These are phyloP conservation scores for Ascoidea asiatica DNA, from an alignment of 805 yeast genomes.

Conservation along the genomic window DNA sequence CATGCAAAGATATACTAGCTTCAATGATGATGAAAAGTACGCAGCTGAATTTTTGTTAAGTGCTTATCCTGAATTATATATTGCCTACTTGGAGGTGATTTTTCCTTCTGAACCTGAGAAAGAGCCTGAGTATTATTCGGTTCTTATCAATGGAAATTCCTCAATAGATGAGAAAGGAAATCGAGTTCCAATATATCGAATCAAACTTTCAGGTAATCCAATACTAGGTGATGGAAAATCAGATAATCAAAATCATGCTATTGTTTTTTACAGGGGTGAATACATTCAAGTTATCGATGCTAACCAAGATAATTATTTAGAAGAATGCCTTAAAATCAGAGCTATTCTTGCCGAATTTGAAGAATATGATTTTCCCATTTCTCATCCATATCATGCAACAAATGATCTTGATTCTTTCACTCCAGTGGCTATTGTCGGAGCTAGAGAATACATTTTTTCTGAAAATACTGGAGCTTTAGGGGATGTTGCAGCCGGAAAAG, in stretches of 20 bases:
- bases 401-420: constrained; percentile 30
- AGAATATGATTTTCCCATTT: constrained; percentile 20
- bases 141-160: constrained; percentile 60
- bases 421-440: constrained; percentile 77
- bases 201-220: constrained; percentile 69
- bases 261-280: constrained; percentile 69
- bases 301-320: constrained; percentile 71
- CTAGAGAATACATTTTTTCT: constrained; percentile 73
- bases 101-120: constrained; percentile 26
- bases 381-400: constrained; percentile 23
- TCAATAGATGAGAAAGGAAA: constrained; percentile 43
- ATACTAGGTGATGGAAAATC: constrained; percentile 78
- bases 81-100: constrained; percentile 29
- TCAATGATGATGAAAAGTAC: constrained; percentile 42
- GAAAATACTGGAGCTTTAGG: constrained; percentile 75
- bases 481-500: constrained; percentile 81
- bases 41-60: constrained; percentile 44
- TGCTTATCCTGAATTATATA: constrained; percentile 56
- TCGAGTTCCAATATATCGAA: constrained; percentile 47
- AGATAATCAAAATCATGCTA: constrained; percentile 69
- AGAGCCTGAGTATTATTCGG: constrained; percentile 40
- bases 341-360: constrained; percentile 68
- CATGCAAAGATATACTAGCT: constrained; percentile 45
- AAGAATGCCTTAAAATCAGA: constrained; percentile 71
- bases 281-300: constrained; percentile 74